Percentiles rank a stretch among this genome's conserved stretches.
These are phyloP conservation scores for Boletus tylopilopsis DNA, from an alignment of 768 basidiomycete species.

Conservation along the genomic window DNA sequence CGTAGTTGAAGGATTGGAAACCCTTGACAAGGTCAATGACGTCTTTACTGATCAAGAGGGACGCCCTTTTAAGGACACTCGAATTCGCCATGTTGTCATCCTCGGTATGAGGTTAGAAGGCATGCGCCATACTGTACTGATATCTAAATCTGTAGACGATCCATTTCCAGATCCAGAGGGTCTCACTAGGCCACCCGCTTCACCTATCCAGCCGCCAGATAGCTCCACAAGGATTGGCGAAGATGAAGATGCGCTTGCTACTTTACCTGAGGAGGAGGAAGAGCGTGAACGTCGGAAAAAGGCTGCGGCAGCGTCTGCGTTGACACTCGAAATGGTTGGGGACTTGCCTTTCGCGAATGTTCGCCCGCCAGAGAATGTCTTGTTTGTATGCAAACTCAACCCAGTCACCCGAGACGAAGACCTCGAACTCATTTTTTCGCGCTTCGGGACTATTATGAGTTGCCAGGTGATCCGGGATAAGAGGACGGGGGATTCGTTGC, in stretches of 20 bases:
- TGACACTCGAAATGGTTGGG: constrained; percentile 99
- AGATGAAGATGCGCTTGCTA: constrained; percentile 85
- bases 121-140: constrained; percentile 2
- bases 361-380: constrained; percentile 94
- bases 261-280: constrained; percentile 81
- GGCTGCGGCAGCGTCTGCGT: constrained; percentile 87
- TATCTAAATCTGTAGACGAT: constrained; percentile 58
- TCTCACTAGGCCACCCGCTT: constrained; percentile 65
- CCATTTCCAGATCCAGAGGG: constrained; percentile 88
- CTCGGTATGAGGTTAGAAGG: constrained; percentile 53
- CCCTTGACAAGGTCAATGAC: constrained; percentile 89
- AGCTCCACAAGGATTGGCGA: constrained; percentile 88
- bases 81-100: constrained; percentile 94
- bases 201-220: constrained; percentile 81
- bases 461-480: constrained; percentile 98
- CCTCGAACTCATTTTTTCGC: constrained; percentile 93
- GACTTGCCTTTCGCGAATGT: constrained; percentile 98
- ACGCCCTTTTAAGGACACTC: constrained; percentile 87
- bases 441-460: constrained; percentile 94
- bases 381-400: constrained; percentile 99
- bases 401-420: constrained; percentile 94
- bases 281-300: constrained; percentile 79
- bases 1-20: constrained; percentile 92
- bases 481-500: constrained; percentile 91
- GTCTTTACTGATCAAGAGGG: constrained; percentile 86